These are phyloP conservation scores for Apiospora malaysiana DNA, from an alignment of 2,329 filamentous ascomycete species.

Conservation along the genomic window DNA sequence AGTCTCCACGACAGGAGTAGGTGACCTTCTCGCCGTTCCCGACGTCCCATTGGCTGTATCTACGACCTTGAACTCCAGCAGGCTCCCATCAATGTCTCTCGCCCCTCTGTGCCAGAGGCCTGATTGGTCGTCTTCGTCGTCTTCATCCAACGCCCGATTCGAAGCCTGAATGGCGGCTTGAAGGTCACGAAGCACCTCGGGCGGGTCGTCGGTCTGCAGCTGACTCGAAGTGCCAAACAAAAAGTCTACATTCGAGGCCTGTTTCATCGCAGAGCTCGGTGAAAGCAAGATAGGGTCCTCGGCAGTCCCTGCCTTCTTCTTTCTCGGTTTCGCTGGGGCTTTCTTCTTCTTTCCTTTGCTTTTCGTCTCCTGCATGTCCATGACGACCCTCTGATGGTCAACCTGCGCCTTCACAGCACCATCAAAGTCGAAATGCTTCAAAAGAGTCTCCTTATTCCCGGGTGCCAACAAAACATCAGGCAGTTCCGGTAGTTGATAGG, in stretches of 20 bases:
- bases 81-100: conserved; percentile 67
- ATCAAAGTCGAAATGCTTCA: conserved; percentile 51
- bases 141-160: conserved; percentile 49
- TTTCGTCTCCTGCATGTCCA: conserved; percentile 38
- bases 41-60: conserved; percentile 45
- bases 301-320: conserved; percentile 44
- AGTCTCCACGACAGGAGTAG: conserved; percentile 42
- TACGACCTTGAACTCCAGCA: conserved; percentile 68
- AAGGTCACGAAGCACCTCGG: conserved; percentile 66
- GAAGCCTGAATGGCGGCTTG: conserved; percentile 67
- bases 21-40: neutral
- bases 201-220: conserved; percentile 74
- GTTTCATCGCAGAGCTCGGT: conserved; percentile 69
- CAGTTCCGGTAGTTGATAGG: conserved; percentile 58
- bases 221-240: conserved; percentile 89
- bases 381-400: conserved; percentile 40
- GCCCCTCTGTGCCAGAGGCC: conserved; percentile 75
- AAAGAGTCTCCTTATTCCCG: conserved; percentile 44
- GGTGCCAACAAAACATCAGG: conserved; percentile 31
- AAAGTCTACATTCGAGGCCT: conserved; percentile 74
- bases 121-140: conserved; percentile 45
- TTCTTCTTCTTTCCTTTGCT: conserved; percentile 48
- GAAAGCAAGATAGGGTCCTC: conserved; percentile 66
- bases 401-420: conserved; percentile 42
- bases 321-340: conserved; percentile 37